Evolutionary conservation across 495 filamentous ascomycete genomes (phyloP), one percentile per base, ranked within the genome.

Genomic region (Neurospora tetraspora): DNA sequence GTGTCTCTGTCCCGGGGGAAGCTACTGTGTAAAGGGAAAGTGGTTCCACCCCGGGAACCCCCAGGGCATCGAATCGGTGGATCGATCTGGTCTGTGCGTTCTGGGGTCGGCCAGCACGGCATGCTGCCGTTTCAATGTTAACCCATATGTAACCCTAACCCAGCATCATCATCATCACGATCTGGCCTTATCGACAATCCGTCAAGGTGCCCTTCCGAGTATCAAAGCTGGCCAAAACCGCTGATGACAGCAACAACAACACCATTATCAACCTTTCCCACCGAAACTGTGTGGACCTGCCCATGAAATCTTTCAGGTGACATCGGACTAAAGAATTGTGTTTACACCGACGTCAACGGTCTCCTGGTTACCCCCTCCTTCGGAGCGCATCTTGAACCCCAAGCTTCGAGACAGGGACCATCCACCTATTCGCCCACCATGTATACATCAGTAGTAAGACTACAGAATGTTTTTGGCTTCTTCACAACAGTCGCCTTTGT

Each of bases 391-490:
- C 34, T 38, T 31, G n/a, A 37, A 69, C 34, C 68, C 39, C n/a
- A 8, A 43, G 9, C 69, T 43, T 43, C 69, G 5, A 59, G 27
- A n/a, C 69, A 36, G 12, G 16, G 53, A 70, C 69, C 72, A 69
- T 42, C 70, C 70, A 53, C 68, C 40, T 61, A 39, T 43, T 43
- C 75, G 73, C 71, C 78, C 83, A 87, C 73, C 73, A 98, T 99
- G 96, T 92, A 98, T 82, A 94, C 94, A 76, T 87, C 91, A 27
- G 80, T 95, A 38, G 93, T 91, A 43, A 91, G 96, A 73, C 81
- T 88, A 72, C 96, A 99, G 82, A 94, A 94, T 84, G 91, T 94
- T 75, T 99, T 99, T 82, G 94, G 95, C 80, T 97, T 96, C 89
- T 98, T 98, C 86, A 98, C 95, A 37, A 96, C 94, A 39, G 94